Conservation (phyloP, 805 yeast species). For the Ogataea corticis region DNA sequence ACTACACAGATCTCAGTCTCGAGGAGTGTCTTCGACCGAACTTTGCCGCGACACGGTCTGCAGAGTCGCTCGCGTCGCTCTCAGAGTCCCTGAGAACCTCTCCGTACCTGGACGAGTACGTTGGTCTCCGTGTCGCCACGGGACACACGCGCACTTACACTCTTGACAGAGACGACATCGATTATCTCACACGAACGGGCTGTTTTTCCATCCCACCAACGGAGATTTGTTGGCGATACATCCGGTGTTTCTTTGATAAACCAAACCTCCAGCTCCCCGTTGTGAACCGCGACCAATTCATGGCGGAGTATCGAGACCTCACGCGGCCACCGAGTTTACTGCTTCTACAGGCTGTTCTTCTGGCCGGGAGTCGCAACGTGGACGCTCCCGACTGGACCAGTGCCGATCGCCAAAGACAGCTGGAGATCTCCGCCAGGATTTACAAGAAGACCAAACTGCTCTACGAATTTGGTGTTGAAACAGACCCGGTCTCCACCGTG, state of each 20-base stretch:
- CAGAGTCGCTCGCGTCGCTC: slow-evolving; percentile 4
- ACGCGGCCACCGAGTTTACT: slow-evolving; percentile 58
- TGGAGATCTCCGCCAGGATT: slow-evolving; percentile 46
- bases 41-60: slow-evolving; percentile 1
- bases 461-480: slow-evolving; percentile 43
- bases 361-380: slow-evolving; percentile 65
- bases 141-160: not conserved
- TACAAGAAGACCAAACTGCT: slow-evolving; percentile 35
- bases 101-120: slow-evolving; percentile 1
- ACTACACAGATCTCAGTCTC: not conserved
- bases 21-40: slow-evolving; percentile 5
- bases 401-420: slow-evolving; percentile 27
- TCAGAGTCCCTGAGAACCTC: slow-evolving; percentile 6
- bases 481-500: slow-evolving; percentile 59
- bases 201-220: slow-evolving; percentile 59
- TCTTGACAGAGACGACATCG: slow-evolving; percentile 47
- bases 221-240: slow-evolving; percentile 52
- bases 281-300: slow-evolving; percentile 58
- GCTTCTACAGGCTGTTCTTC: slow-evolving; percentile 60
- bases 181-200: slow-evolving; percentile 59
- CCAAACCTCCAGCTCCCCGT: slow-evolving; percentile 71
- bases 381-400: slow-evolving; percentile 55
- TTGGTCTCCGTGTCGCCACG: not conserved
- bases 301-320: slow-evolving; percentile 54
- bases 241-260: slow-evolving; percentile 58